Base-by-base conservation (phyloP, 1,139 yeast genomes). In the Debaryomyces coudertii region DNA sequence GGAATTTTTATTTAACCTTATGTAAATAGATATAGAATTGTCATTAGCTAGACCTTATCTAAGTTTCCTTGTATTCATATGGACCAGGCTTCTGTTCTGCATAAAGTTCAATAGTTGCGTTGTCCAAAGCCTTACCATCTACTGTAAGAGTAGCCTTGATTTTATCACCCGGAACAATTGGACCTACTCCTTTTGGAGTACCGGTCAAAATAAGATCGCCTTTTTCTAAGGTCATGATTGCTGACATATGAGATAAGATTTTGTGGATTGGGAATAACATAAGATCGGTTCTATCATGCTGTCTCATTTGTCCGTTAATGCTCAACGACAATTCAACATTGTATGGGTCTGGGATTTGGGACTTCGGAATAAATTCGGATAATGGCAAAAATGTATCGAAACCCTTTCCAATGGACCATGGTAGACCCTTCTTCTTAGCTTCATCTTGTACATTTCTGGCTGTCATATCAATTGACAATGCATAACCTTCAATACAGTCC, bases 161-260 rank as follows among this genome's bases (percentile, higher is more conserved):
- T 38, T 65, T 65, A 63, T 93, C 98, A 6, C 97, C 98, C 1
- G 95, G 86, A 7, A 64, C 68, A 40, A 92, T 71, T 31, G 77
- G 73, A 9, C 98, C 97, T 8, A 93, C 99, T n/a, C 99, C 99
- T 66, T 92, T 90, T 38, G 99, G 99, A 1, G 99, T 93, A 11
- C 99, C 99, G 0, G 98, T 93, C 49, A 92, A 75, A 48, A 93
- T 85, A 55, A 93, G 77, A 62, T 93, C 98, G 20, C 97, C 97
- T 49, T 90, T 85, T 57, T 90, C 83, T 48, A 93, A 73, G 2
- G 97, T 89, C 95, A 93, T 92, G 55, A 90, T 84, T 14, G 85
- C 70, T 7, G 97, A 87, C 83, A 92, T 87, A 47, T 87, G 82
- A 47, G 87, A 79, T 53, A 93, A 73, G 51, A 95, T 85, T 55